Conservation (phyloP, 2,329 filamentous ascomycete species). For the Thyridium curvatum region DNA sequence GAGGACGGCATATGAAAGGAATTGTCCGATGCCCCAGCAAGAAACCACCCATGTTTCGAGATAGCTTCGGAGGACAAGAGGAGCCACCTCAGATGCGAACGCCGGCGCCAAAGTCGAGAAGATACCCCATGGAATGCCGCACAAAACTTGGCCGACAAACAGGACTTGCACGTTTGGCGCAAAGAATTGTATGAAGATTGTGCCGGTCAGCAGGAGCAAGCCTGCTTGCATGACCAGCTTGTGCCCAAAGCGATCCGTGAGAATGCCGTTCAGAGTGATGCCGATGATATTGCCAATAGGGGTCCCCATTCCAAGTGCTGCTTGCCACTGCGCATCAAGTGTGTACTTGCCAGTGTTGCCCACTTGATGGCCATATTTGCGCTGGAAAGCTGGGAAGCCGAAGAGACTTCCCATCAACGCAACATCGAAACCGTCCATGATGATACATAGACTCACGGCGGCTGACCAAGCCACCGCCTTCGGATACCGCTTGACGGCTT, state of each 20-base stretch:
- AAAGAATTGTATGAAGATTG: constrained; percentile 44
- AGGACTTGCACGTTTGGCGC: constrained; percentile 34
- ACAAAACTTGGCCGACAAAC: constrained; percentile 36
- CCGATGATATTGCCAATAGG: constrained; percentile 29
- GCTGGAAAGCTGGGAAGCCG: constrained; percentile 1
- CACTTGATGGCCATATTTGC: neutral
- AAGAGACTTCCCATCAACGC: neutral
- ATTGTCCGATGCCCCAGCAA: constrained; percentile 31
- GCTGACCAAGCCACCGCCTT: constrained; percentile 11
- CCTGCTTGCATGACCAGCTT: constrained; percentile 33
- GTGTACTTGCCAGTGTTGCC: neutral
- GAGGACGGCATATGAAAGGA: constrained; percentile 22
- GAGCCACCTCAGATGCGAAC: constrained; percentile 35
- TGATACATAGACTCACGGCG: neutral
- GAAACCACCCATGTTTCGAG: constrained; percentile 38
- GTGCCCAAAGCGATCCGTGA: constrained; percentile 34
- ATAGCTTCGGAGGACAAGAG: constrained; percentile 31
- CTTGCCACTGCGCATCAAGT: neutral
- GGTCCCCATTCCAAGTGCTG: neutral
- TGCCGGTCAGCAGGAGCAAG: constrained; percentile 30
- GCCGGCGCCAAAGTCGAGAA: constrained; percentile 34
- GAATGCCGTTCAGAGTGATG: constrained; percentile 32
- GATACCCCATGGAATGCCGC: constrained; percentile 33
- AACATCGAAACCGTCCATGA: constrained; percentile 4
- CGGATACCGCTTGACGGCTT: constrained; percentile 12